phyloP scores from a whole-genome alignment of 441 rosid genomes.

The Pelargonium australe region DNA sequence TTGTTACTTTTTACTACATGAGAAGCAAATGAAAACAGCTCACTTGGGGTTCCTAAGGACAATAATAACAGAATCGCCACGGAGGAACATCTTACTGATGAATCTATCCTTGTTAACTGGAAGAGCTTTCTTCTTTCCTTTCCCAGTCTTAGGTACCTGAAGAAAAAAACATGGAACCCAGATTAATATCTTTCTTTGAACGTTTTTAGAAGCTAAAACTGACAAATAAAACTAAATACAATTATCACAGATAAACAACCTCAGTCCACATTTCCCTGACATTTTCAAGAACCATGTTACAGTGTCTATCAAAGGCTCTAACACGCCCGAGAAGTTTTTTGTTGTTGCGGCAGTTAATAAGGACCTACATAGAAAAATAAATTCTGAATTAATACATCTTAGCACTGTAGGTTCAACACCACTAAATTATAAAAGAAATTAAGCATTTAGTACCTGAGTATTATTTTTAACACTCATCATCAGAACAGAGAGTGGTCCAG shows the following conservation, averaged over 20 bases:
- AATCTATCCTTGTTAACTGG: conserved; percentile 89
- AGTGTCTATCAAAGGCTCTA: conserved; percentile 91
- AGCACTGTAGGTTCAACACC: background rate
- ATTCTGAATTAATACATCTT: background rate
- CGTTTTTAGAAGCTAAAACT: no score
- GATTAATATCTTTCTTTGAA: background rate
- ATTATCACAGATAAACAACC: conserved; percentile 30
- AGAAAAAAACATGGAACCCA: conserved; percentile 5
- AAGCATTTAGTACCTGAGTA: conserved; percentile 49
- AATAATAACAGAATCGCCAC: conserved; percentile 91
- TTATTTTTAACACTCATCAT: conserved; percentile 94
- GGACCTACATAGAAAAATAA: conserved; percentile 34
- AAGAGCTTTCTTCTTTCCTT: conserved; percentile 93
- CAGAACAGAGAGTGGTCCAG: conserved; percentile 85
- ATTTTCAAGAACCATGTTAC: conserved; percentile 97
- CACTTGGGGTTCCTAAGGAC: conserved; percentile 92
- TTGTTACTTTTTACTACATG: background rate
- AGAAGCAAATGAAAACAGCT: conserved; percentile 5
- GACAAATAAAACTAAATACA: background rate
- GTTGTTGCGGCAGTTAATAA: conserved; percentile 94
- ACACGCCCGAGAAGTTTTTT: conserved; percentile 89
- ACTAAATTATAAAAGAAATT: conserved; percentile 1
- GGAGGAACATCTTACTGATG: conserved; percentile 92
- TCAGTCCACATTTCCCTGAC: conserved; percentile 99
- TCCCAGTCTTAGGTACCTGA: conserved; percentile 84